Evolutionary conservation across 2,329 filamentous ascomycete genomes (phyloP), one percentile per base, ranked within the genome.

Genomic region (Davidsoniella neocaledoniae): DNA sequence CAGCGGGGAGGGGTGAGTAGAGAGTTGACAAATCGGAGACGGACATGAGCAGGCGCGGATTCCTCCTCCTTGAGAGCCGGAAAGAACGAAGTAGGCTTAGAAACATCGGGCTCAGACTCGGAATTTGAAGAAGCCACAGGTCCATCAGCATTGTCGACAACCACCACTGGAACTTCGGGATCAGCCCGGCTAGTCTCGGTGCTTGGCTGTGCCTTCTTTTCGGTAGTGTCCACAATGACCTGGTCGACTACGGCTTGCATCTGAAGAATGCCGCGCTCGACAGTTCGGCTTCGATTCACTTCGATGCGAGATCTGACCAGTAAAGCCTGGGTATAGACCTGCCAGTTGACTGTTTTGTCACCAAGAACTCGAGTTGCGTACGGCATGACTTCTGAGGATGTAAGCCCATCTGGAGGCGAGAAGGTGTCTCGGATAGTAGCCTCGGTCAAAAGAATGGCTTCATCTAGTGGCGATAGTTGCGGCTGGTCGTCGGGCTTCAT

Each of bases 161-260:
- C 57, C 40, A 66, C 60, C 38, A 77, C 7, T 10, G 42, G 42
- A 74, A 1, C 61, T 58, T 0, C 73, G 71, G 0, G 74, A 60
- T 2, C 66, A 60, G 0, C 51, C 23, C 8, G 66, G 58, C 0
- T 63, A 57, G 4, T 46, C 56, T 53, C 40, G 10, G 38, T 40
- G 7, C 38, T 40, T 16, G 38, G 38, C 21, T 36, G n/a, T 8
- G 14, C 58, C 59, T 46, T 54, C 54, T 1, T 53, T 16, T 67
- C 65, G 1, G 66, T 60, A 0, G 86, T 96, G 54, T 96, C 88
- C 0, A 86, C 84, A 53, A 98, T 79, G 48, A 98, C 83, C 60
- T 98, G 91, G 57, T 98, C 91, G 1, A 95, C 88, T 0, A 98
- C 77, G 1, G 88, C 88, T 64, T 98, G 91, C 56, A 98, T 75